Evolutionary conservation across 2,329 filamentous ascomycete species (phyloP).

Genomic region (Aspergillus sp.): DNA sequence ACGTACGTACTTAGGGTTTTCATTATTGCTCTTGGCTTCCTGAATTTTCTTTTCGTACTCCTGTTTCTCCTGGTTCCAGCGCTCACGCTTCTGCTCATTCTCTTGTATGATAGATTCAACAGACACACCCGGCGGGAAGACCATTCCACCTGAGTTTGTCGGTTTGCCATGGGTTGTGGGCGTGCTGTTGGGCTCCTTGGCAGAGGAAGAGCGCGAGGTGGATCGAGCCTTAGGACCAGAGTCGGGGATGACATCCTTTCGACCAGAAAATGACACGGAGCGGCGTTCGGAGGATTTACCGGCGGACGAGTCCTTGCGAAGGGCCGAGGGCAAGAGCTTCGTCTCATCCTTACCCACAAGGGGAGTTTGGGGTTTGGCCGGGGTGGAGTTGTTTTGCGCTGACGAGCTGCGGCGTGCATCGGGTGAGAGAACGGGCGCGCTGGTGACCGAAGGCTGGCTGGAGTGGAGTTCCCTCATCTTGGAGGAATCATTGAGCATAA

Average conservation of each 20-base stretch:
- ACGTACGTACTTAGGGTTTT: constrained; percentile 1
- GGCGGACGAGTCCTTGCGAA: constrained; percentile 17
- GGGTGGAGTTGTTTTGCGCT: constrained; percentile 6
- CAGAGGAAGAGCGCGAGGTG: background rate
- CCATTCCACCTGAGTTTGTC: constrained; percentile 4
- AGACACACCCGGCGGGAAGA: constrained; percentile 10
- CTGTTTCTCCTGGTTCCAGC: constrained; percentile 2
- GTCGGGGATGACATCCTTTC: constrained; percentile 8
- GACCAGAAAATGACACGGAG: constrained; percentile 22
- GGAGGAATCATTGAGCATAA: constrained; percentile 4
- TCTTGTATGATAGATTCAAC: constrained; percentile 6
- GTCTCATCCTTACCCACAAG: constrained; percentile 8
- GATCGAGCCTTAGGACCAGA: constrained; percentile 4
- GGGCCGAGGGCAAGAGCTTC: constrained; percentile 7
- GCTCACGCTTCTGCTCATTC: constrained; percentile 5
- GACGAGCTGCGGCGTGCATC: constrained; percentile 7
- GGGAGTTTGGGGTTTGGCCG: constrained; percentile 8
- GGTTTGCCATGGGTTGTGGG: constrained; percentile 2
- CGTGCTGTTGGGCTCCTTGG: constrained; percentile 2
- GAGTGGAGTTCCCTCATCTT: background rate
- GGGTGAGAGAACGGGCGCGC: constrained; percentile 2
- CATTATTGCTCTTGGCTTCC: background rate
- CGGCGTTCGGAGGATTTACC: constrained; percentile 10
- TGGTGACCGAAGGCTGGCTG: constrained; percentile 1
- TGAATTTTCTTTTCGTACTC: background rate